A percentile compares a stretch with the other conserved stretches of the same genome.
Evolutionary conservation across 805 yeast genomes (phyloP).

Genomic region (Yamadazyma sp.): DNA sequence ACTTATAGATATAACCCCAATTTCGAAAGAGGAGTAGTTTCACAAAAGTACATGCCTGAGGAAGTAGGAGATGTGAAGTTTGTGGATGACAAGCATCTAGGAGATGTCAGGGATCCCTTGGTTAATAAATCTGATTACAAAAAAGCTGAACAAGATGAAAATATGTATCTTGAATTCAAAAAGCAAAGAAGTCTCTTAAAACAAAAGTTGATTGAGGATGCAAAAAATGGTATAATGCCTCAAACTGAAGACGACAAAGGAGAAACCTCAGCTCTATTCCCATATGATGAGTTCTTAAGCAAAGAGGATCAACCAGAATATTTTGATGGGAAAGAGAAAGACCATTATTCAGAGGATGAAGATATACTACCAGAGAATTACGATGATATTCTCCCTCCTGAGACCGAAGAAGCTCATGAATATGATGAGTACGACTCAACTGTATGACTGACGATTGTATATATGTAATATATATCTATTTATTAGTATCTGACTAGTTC

Average conservation of each 20-base stretch:
- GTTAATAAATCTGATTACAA: constrained; percentile 14
- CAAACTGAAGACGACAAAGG: constrained; percentile 5
- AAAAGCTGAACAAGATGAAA: constrained; percentile 13
- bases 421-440: constrained; percentile 3
- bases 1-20: constrained; percentile 89
- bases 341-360: constrained; percentile 32
- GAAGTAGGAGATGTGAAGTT: constrained; percentile 45
- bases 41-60: constrained; percentile 74
- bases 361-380: constrained; percentile 24
- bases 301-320: constrained; percentile 38
- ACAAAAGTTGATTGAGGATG: constrained; percentile 7
- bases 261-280: constrained; percentile 6
- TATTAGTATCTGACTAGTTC: no score
- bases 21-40: constrained; percentile 65
- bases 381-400: no score
- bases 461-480: no score
- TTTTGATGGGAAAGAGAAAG: constrained; percentile 32
- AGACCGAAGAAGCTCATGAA: no score
- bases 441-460: no score
- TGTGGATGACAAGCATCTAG: constrained; percentile 56
- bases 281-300: constrained; percentile 32
- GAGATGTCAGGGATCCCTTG: constrained; percentile 26
- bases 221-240: not conserved
- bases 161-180: constrained; percentile 20
- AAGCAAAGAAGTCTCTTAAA: constrained; percentile 9